A percentile compares a stretch with the other conserved stretches of the same genome.
Conservation (phyloP, 2,329 filamentous ascomycete species). For the Aspergillus ustus region DNA sequence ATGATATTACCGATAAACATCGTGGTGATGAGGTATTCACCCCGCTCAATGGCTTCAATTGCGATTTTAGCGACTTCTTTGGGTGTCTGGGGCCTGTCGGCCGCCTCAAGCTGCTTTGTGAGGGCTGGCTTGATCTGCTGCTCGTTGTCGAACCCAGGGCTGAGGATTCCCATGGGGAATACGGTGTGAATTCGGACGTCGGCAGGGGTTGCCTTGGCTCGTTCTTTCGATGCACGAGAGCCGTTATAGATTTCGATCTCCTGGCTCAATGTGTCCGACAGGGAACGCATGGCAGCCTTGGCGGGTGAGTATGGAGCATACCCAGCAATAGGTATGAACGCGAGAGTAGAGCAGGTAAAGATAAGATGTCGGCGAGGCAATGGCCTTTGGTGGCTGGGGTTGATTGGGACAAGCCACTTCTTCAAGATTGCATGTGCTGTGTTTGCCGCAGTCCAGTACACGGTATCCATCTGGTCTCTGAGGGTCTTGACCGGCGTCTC, state of each 20-base stretch:
- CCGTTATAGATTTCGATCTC: slow-evolving; percentile 87
- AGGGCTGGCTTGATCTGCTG: slow-evolving; percentile 78
- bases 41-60: slow-evolving; percentile 76
- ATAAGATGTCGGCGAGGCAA: slow-evolving; percentile 71
- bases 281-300: slow-evolving; percentile 81
- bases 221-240: slow-evolving; percentile 48
- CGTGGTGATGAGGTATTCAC: slow-evolving; percentile 79
- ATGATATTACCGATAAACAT: slow-evolving; percentile 73
- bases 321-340: slow-evolving; percentile 77
- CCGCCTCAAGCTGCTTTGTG: slow-evolving; percentile 77
- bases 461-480: slow-evolving; percentile 84
- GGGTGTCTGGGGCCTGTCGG: slow-evolving; percentile 78
- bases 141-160: slow-evolving; percentile 75
- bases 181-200: slow-evolving; percentile 80
- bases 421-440: slow-evolving; percentile 80
- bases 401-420: slow-evolving; percentile 66
- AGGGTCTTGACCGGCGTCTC: slow-evolving; percentile 71
- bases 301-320: slow-evolving; percentile 83
- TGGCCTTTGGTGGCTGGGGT: slow-evolving; percentile 36
- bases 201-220: slow-evolving; percentile 55
- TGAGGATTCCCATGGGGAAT: slow-evolving; percentile 81
- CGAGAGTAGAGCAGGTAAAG: slow-evolving; percentile 79
- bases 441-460: slow-evolving; percentile 86
- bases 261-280: slow-evolving; percentile 82
- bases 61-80: slow-evolving; percentile 74